Evolutionary conservation across 371 early-diverging fungal genomes (phyloP), one percentile per base, ranked within the genome.

Genomic region (Mortierella sp.): DNA sequence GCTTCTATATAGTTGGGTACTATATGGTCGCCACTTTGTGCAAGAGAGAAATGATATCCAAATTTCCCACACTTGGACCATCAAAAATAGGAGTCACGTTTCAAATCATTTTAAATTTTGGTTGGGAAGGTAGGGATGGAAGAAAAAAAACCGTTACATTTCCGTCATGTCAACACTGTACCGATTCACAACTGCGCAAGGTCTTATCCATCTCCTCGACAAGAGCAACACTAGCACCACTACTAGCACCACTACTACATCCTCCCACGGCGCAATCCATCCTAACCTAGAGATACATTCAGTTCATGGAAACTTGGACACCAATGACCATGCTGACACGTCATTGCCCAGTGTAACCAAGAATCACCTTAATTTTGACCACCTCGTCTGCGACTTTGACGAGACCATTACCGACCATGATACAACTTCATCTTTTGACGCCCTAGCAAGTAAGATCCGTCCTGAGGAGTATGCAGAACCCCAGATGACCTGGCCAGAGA

Each of bases 391-490:
- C 22, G 81, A 81, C 59, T 81, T 81, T 68, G 81, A 81, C 64
- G 81, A 81, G 57, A 81, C 81, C 30, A 81, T 81, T 26, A 81
- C 81, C 4, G 70, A 72, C 54, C 81, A 81, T 24, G 81, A 81
- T 61, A 81, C 81, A 26, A 81, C 81, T 14, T 72, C 73, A 1
- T 81, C 73, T 20, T 75, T 81, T 18, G 81, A 81, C 26, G 68
- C 52, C 0, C 47, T 81, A 10, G 80, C 80, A 3, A 30, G 57
- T 10, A 64, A 67, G 35, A 59, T 74, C 37, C 63, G 79, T 0
- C 43, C 62, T 0, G 75, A 43, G 8, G 47, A 67, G 11, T 63
- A 66, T 64, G 57, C 49, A 30, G 64, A 61, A 14, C 81, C 81
- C 4, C 59, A 75, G 14, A 40, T 75, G 70, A 59, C 73, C 5